Evolutionary conservation across 2,329 filamentous ascomycete genomes (phyloP).

Genomic region (Cladosporium sphaerospermum): DNA sequence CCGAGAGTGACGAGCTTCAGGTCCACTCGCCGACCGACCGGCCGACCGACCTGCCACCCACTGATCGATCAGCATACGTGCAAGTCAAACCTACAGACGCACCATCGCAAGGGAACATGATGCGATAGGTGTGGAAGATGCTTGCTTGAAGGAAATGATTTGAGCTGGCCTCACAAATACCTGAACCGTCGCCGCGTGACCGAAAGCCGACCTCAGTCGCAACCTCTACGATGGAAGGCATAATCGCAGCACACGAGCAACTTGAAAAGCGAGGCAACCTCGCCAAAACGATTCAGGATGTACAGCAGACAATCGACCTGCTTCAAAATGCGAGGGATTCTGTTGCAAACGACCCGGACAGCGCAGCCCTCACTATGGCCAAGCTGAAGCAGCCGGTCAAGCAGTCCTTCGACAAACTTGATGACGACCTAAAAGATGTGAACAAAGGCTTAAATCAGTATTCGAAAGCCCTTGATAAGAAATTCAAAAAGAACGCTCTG

Average conservation of each 20-base stretch:
- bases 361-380: slow-evolving; percentile 67
- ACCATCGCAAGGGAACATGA: no score
- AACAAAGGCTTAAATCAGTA: slow-evolving; percentile 78
- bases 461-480: slow-evolving; percentile 75
- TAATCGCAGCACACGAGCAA: slow-evolving; percentile 69
- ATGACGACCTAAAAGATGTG: slow-evolving; percentile 73
- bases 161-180: slow-evolving; percentile 7
- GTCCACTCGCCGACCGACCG: no score
- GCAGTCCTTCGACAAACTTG: slow-evolving; percentile 70
- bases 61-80: no score
- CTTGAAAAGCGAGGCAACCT: slow-evolving; percentile 65
- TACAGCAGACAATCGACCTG: slow-evolving; percentile 75
- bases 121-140: no score
- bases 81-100: no score
- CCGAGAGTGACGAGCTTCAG: no score
- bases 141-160: neutral
- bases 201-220: neutral
- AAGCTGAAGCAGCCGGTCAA: slow-evolving; percentile 84
- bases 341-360: slow-evolving; percentile 65
- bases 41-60: no score
- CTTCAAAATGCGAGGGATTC: slow-evolving; percentile 67
- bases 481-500: slow-evolving; percentile 62
- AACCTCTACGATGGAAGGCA: slow-evolving; percentile 48
- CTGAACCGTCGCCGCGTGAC: neutral
- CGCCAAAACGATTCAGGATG: slow-evolving; percentile 65